Evolutionary conservation across 768 basidiomycete species (phyloP), one percentile per base, ranked within the genome.

Genomic region (Boletus edulis): DNA sequence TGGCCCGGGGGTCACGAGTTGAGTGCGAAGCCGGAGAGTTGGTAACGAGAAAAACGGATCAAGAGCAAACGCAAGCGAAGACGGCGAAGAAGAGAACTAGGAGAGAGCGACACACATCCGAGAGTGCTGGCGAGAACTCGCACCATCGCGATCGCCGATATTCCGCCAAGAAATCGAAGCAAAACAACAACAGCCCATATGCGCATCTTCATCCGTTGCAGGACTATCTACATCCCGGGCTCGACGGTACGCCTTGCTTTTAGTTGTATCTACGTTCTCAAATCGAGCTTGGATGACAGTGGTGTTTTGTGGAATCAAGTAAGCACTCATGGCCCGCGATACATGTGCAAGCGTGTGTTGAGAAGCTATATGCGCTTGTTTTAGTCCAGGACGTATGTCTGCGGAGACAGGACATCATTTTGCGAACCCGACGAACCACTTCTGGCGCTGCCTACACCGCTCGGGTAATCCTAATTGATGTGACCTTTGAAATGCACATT

Each of bases 241-340:
- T 91, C 2, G 85, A 89, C 50, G 76, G 89, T 89, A 60, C 43
- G 75, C 60, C 37, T 45, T n/a, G 13, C 22, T 35, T 61, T 41
- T 50, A 37, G 0, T 7, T 20, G 4, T 20, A 10, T 18, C 34
- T 44, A 39, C 17, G 18, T 20, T 18, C 52, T 49, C 17, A 40
- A 20, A 39, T 44, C 6, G 15, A 54, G 4, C 43, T 24, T 47
- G 42, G 6, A 27, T 31, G 17, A 48, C 27, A 93, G 90, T 93
- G 22, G 60, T 92, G 14, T 91, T 94, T 60, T 92, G 89, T 63
- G 91, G 92, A 9, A 91, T 94, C 46, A 94, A 92, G 91, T 91
- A 58, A 51, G 77, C 58, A 15, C 46, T 17, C 12, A n/a, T 8
- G 15, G 22, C 17, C 2, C 10, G 11, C 6, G 4, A 45, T 34